Percentiles rank a stretch among this genome's conserved stretches.
Conservation (phyloP, 108 stramenopile species). For the Nannochloropsis oceanica region DNA sequence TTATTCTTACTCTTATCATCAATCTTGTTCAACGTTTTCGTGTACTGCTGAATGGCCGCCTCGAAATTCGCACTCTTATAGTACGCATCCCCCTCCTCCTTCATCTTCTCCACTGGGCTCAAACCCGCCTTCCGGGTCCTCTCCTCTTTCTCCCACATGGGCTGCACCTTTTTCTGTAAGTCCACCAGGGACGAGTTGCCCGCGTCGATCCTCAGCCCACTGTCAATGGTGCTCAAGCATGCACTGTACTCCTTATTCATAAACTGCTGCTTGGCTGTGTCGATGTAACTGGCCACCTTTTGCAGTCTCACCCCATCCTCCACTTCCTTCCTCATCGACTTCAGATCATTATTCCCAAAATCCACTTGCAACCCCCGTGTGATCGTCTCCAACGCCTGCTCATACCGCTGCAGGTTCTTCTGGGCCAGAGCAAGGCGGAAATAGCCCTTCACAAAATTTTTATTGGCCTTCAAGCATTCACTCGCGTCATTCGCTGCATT, state of each 20-base stretch:
- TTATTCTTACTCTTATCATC: conserved; percentile 30
- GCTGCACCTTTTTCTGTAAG: conserved; percentile 52
- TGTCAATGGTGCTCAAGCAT: conserved; percentile 72
- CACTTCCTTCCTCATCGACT: conserved; percentile 74
- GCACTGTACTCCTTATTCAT: conserved; percentile 64
- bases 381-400: conserved; percentile 1
- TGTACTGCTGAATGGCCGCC: conserved; percentile 76
- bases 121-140: conserved; percentile 60
- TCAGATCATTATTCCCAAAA: conserved; percentile 58
- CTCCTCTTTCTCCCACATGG: conserved; percentile 76
- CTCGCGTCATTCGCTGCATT: conserved; percentile 73
- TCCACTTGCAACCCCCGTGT: conserved; percentile 9
- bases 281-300: conserved; percentile 61
- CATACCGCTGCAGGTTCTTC: conserved; percentile 29
- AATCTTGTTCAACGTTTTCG: conserved; percentile 72
- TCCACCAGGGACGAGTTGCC: conserved; percentile 67
- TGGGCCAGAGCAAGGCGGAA: conserved; percentile 27
- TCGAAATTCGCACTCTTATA: conserved; percentile 71
- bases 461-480: conserved; percentile 81
- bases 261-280: conserved; percentile 68
- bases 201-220: conserved; percentile 76
- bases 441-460: conserved; percentile 68
- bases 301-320: conserved; percentile 50
- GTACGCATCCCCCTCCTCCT: conserved; percentile 82
- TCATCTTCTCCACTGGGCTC: conserved; percentile 60